Percentiles rank a stretch among this genome's conserved stretches.
Evolutionary conservation across 495 filamentous ascomycete species (phyloP).

Genomic region (Penicillium angulare): DNA sequence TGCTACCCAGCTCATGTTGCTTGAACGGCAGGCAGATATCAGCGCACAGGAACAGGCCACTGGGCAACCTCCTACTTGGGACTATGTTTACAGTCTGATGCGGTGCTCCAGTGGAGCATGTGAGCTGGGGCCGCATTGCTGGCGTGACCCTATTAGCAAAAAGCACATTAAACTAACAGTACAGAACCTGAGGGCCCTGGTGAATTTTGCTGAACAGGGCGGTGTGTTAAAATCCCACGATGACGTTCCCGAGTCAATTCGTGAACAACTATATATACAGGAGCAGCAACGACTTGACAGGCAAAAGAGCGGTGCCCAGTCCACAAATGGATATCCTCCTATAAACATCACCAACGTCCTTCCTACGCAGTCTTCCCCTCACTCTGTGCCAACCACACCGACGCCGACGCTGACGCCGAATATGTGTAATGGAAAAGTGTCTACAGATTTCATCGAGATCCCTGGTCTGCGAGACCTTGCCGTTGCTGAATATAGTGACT

Average conservation of each 20-base stretch:
- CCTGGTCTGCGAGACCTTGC: constrained; percentile 12
- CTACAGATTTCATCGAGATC: background rate
- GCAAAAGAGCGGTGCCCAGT: background rate
- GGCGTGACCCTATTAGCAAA: constrained; percentile 22
- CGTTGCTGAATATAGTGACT: constrained; percentile 18
- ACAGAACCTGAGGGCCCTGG: background rate
- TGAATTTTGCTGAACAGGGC: constrained; percentile 17
- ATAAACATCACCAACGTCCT: constrained; percentile 12
- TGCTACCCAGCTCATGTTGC: constrained; percentile 6
- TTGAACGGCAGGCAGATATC: constrained; percentile 7
- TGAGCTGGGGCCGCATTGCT: constrained; percentile 25
- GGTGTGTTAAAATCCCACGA: constrained; percentile 17
- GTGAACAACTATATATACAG: constrained; percentile 22
- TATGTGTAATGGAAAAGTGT: background rate
- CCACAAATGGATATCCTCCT: constrained; percentile 3
- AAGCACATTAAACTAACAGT: constrained; percentile 27
- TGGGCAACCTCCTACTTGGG: constrained; percentile 20
- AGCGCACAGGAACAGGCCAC: constrained; percentile 10
- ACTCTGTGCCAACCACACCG: background rate
- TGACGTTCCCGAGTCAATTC: constrained; percentile 17
- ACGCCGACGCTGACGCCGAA: background rate
- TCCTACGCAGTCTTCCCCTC: background rate
- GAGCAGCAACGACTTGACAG: constrained; percentile 23
- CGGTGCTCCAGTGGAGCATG: constrained; percentile 22
- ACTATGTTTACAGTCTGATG: constrained; percentile 27